phyloP scores from a whole-genome alignment of 345 rosid species.

The Moricandia arvensis region DNA sequence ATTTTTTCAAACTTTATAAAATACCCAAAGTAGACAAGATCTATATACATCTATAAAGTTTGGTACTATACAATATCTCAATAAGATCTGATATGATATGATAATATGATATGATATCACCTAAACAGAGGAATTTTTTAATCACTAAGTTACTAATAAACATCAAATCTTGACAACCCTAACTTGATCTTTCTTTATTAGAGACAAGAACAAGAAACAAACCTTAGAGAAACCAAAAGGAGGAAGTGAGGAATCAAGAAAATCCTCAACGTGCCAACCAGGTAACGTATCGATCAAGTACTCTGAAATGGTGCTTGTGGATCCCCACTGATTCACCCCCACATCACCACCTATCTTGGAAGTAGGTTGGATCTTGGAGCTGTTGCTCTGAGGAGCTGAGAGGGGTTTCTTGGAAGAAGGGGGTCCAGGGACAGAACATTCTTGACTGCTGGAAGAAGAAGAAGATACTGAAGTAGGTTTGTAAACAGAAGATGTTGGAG shows the following conservation, averaged over 20 bases:
- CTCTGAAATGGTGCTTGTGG: slow-evolving; percentile 71
- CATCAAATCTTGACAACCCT: background rate
- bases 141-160: background rate
- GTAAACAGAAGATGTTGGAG: slow-evolving; percentile 51
- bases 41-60: slow-evolving; percentile 13
- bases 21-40: slow-evolving; percentile 5
- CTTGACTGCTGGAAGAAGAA: slow-evolving; percentile 24
- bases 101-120: background rate
- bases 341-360: slow-evolving; percentile 8
- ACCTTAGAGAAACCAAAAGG: slow-evolving; percentile 77
- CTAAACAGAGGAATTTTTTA: background rate
- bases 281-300: slow-evolving; percentile 84
- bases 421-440: slow-evolving; percentile 46
- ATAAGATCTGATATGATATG: slow-evolving; percentile 17
- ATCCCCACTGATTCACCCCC: slow-evolving; percentile 29
- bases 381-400: slow-evolving; percentile 23
- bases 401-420: slow-evolving; percentile 38
- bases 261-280: slow-evolving; percentile 88
- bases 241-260: slow-evolving; percentile 61
- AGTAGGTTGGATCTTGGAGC: slow-evolving; percentile 27
- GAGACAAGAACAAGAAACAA: slow-evolving; percentile 27
- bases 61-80: background rate
- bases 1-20: background rate
- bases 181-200: slow-evolving; percentile 13
- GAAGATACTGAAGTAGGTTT: slow-evolving; percentile 27